Evolutionary conservation across 208 protist species (phyloP), one percentile per base, ranked within the genome.

Genomic region (Tritrichomonas musculus): DNA sequence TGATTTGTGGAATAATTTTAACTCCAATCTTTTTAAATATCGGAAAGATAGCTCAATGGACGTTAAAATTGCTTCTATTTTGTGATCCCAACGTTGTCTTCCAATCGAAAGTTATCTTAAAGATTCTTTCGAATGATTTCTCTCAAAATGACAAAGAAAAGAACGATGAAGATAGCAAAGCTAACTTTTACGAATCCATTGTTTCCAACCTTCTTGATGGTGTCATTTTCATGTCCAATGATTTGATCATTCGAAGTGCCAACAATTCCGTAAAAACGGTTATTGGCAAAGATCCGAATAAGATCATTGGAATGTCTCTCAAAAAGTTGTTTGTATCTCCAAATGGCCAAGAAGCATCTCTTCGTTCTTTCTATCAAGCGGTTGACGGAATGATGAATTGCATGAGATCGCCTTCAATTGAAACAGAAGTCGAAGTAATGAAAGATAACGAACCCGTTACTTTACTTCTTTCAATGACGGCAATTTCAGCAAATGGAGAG

Each of bases 51-150:
- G 11, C 64, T n/a, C 22, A 69, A 69, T n/a, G n/a, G n/a, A n/a
- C n/a, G n/a, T n/a, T n/a, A n/a, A n/a, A n/a, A n/a, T n/a, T n/a
- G n/a, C n/a, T n/a, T n/a, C n/a, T n/a, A n/a, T n/a, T n/a, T n/a
- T n/a, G n/a, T n/a, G n/a, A n/a, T n/a, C n/a, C n/a, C n/a, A n/a
- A n/a, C n/a, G n/a, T n/a, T n/a, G n/a, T n/a, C n/a, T n/a, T n/a
- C n/a, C n/a, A n/a, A n/a, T n/a, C n/a, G n/a, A n/a, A n/a, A n/a
- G n/a, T n/a, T n/a, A n/a, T n/a, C n/a, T n/a, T n/a, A 13, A 88
- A 88, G 47, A 57, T 88, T 39, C 57, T 88, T 25, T 88, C 77
- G 57, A 88, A 57, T 50, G 77, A 88, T 57, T 88, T 88, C 11
- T 39, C 27, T 33, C 5, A 30, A 20, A 57, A 88, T 57, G 47